These are phyloP conservation scores for Leccinellum albellum DNA, from an alignment of 768 basidiomycete species.

Conservation along the genomic window DNA sequence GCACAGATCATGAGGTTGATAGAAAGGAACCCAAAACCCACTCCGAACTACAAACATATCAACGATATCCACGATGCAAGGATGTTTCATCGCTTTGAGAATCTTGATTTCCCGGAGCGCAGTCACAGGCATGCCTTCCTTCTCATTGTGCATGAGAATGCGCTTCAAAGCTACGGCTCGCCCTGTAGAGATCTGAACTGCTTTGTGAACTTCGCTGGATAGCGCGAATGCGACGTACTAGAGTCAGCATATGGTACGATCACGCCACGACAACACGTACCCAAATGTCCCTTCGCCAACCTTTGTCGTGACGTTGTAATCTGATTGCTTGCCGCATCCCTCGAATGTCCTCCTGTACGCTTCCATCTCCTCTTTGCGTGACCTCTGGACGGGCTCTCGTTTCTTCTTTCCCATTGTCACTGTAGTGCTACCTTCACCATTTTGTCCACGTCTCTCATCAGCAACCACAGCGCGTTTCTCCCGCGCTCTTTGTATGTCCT, in stretches of 20 bases:
- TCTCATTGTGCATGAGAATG: slow-evolving; percentile 94
- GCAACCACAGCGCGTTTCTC: slow-evolving; percentile 21
- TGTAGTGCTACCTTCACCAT: background rate
- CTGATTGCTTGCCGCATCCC: slow-evolving; percentile 67
- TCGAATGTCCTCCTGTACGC: slow-evolving; percentile 66
- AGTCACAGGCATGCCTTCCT: slow-evolving; percentile 96
- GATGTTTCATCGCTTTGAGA: slow-evolving; percentile 83
- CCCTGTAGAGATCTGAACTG: slow-evolving; percentile 58
- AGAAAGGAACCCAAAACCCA: slow-evolving; percentile 33
- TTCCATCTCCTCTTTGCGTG: slow-evolving; percentile 59
- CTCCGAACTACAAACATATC: slow-evolving; percentile 91
- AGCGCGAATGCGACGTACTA: slow-evolving; percentile 1
- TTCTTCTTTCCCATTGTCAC: slow-evolving; percentile 25
- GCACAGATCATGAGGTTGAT: background rate
- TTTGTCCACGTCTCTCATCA: slow-evolving; percentile 6
- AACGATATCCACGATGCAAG: slow-evolving; percentile 79
- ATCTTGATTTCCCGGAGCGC: slow-evolving; percentile 97
- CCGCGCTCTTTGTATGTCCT: slow-evolving; percentile 23
- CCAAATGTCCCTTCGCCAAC: slow-evolving; percentile 97
- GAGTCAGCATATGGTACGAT: slow-evolving; percentile 6
- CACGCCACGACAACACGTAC: slow-evolving; percentile 41
- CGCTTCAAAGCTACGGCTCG: slow-evolving; percentile 83
- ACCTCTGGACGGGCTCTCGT: slow-evolving; percentile 45
- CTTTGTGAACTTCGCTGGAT: slow-evolving; percentile 86
- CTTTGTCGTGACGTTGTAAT: slow-evolving; percentile 82